Conservation (phyloP, 257 asterid species). For the Anisodus tanguticus region DNA sequence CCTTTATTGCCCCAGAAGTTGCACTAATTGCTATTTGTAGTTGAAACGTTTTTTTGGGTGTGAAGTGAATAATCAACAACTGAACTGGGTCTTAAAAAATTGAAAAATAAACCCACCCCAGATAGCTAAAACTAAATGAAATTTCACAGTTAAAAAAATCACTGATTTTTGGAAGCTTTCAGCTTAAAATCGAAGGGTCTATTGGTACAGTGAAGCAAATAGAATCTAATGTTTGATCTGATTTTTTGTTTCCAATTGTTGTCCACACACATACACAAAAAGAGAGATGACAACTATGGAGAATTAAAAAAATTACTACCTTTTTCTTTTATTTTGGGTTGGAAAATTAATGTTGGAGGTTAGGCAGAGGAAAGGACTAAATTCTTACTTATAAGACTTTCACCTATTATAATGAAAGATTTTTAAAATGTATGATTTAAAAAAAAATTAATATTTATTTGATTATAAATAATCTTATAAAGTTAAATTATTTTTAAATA, state of each 20-base stretch:
- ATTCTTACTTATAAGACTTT: neutral
- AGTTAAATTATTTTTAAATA: too few relatives aligned
- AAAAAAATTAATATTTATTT: too few relatives aligned
- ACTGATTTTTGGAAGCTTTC: neutral
- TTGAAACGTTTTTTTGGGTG: neutral
- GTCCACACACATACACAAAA: neutral
- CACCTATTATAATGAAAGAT: neutral
- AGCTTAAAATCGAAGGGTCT: neutral
- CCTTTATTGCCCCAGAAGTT: conserved; percentile 3
- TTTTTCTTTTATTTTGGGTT: neutral
- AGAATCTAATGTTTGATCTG: conserved; percentile 25
- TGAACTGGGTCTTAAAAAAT: conserved; percentile 5
- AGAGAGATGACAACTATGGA: neutral
- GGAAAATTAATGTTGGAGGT: neutral
- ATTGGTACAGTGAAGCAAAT: neutral
- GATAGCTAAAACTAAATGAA: conserved; percentile 26
- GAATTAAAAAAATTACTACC: neutral
- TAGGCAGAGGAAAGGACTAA: neutral
- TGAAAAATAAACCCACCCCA: neutral
- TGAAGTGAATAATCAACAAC: conserved; percentile 13
- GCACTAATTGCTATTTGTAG: neutral
- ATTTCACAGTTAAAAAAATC: neutral
- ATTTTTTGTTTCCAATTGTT: neutral
- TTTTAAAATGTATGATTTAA: too few relatives aligned
- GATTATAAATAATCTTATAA: too few relatives aligned